Evolutionary conservation across 2,329 filamentous ascomycete genomes (phyloP), one percentile per base, ranked within the genome.

Genomic region (Mariannaea elegans): DNA sequence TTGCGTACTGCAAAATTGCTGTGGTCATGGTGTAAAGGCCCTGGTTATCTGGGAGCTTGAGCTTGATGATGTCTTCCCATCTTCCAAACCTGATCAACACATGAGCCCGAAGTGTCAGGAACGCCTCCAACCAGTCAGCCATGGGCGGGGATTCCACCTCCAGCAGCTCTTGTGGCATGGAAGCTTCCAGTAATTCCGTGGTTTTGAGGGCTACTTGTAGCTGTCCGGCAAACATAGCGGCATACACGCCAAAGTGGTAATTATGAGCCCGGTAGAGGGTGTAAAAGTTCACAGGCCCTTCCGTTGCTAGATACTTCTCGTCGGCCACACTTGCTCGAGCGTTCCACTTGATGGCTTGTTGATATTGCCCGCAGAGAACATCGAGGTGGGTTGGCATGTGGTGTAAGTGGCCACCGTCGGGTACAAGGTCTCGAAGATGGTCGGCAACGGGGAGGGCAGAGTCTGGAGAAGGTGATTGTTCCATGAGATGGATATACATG

Each of bases 301-400:
- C 79, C 7, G 80, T 77, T 0, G 76, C 75, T 4, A 91, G 79
- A 70, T 85, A 93, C 65, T 85, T 86, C 47, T 90, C 84, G 71
- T 94, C 90, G 2, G 89, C 89, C 0, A 76, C 69, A 39, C 90
- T 87, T 13, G 90, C 90, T 29, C 83, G 81, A 2, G 82, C 77
- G 72, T 93, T 94, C 10, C 88, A 87, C 2, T 79, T 77, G 50
- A 93, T 87, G 6, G 89, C 89, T n/a, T 81, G 80, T 31, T 83
- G 78, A 70, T 93, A 94, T 69, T 92, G 85, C 9, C 91, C 91
- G 27, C 88, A 84, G 0, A 93, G 81, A 12, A 62, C 56, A 21
- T 94, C 90, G 24, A 94, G 79, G 72, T 94, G 91, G 1, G 87
- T 87, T 0, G 91, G 90, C 91, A 94, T 94, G 70, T 92, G 90